phyloP scores from a whole-genome alignment of 164 flowering plant species.

The grape (Vitis vinifera) region ASM3070453v1 NC_081811.1:4378001-4378500 shows the following conservation, averaged over 20 bases:
- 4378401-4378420: constrained; percentile 1
- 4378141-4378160: constrained; percentile 96
- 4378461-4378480: constrained; percentile 77
- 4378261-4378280: constrained; percentile 99
- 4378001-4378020: constrained; percentile 98
- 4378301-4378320: not conserved
- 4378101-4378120: not conserved
- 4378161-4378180: constrained; percentile 98
- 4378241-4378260: constrained; percentile 96
- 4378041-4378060: constrained; percentile 41
- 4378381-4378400: not conserved
- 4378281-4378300: not conserved
- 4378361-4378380: no score
- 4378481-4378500: constrained; percentile 98
- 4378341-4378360: not conserved
- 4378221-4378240: constrained; percentile 98
- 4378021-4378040: constrained; percentile 91
- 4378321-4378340: not conserved
- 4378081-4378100: not conserved
- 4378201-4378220: constrained; percentile 98
- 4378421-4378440: constrained; percentile 45
- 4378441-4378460: constrained; percentile 99
- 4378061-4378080: not conserved
- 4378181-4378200: constrained; percentile 96
- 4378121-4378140: constrained; percentile 86